Evolutionary conservation across 176 grass and related monocot genomes (phyloP).

Genomic region (Eragrostis nindensis): DNA sequence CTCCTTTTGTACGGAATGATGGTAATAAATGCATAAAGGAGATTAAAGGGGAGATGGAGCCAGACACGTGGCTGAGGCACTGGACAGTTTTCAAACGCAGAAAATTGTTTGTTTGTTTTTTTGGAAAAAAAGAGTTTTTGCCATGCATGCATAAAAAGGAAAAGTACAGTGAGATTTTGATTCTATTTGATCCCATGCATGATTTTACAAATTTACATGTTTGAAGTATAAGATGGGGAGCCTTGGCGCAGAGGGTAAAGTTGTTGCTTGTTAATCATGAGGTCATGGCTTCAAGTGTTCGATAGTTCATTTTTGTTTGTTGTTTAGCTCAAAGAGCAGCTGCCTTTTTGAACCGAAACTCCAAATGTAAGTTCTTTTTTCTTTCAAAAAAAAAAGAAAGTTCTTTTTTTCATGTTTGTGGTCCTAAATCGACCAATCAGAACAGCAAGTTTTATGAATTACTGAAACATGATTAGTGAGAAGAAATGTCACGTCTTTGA

Average conservation of each 20-base stretch:
- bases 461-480: too few species aligned
- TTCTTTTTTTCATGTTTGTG: too few species aligned
- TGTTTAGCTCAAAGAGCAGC: too few species aligned
- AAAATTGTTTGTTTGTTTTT: too few species aligned
- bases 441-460: too few species aligned
- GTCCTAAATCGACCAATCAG: too few species aligned
- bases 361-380: background rate
- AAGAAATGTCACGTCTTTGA: background rate
- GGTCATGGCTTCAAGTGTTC: too few species aligned
- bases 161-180: slow-evolving; percentile 26
- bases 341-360: background rate
- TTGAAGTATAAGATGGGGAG: background rate
- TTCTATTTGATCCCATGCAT: slow-evolving; percentile 3
- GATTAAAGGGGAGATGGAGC: background rate
- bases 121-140: background rate
- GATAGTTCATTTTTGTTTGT: background rate
- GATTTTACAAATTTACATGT: background rate
- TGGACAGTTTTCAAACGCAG: too few species aligned
- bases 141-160: slow-evolving; percentile 2
- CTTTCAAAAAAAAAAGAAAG: too few species aligned
- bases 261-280: too few species aligned
- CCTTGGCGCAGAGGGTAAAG: too few species aligned
- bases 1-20: slow-evolving; percentile 12
- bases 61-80: slow-evolving; percentile 18
- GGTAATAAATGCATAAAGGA: background rate